Evolutionary conservation across 441 rosid genomes (phyloP), one percentile per base, ranked within the genome.

Genomic region (Melastoma candidum): DNA sequence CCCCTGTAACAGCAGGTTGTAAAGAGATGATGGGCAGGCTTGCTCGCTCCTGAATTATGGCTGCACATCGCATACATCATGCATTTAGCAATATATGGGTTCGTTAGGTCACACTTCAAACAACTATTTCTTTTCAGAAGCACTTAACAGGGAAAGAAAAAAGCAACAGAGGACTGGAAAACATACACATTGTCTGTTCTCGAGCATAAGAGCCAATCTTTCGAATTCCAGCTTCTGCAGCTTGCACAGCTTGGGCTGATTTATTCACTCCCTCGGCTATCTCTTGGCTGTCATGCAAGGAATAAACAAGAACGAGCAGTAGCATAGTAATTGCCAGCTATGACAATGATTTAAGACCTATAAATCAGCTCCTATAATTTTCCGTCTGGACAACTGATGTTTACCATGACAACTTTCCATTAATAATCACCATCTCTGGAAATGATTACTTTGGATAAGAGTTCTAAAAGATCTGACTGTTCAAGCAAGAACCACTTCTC

Each of bases 21-120:
- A 83, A 65, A 3, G 96, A 83, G 76, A 83, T 84, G 51, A 67
- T 70, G 9, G 97, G 95, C 69, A 86, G 73, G 60, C 62, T 83
- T 36, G 99, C 96, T 62, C 95, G 73, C 75, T 93, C 97, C 72
- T 93, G 77, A 70, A 84, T 87, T 76, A 89, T 83, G 17, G 96
- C 99, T 93, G 76, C 61, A 76, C 53, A 29, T 58, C 6, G 27
- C 2, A 48, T 25, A 36, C 57, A 43, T 41, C 9, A 39, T 17
- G 49, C 45, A 48, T 11, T 52, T 52, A 36, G 41, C 6, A 2
- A 6, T 4, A 4, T 6, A 1, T 36, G 41, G 41, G 6, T 4
- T 9, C 6, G 6, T 36, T 36, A 36, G 41, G 8, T 36, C 8
- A 6, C 6, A 36, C 6, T 36, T 36, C 7, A 36, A 36, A 36